A percentile compares a stretch with the other conserved stretches of the same genome.
Conservation (phyloP, 192 early-diverging fungal genomes). For the Cetraspora pellucida region DNA sequence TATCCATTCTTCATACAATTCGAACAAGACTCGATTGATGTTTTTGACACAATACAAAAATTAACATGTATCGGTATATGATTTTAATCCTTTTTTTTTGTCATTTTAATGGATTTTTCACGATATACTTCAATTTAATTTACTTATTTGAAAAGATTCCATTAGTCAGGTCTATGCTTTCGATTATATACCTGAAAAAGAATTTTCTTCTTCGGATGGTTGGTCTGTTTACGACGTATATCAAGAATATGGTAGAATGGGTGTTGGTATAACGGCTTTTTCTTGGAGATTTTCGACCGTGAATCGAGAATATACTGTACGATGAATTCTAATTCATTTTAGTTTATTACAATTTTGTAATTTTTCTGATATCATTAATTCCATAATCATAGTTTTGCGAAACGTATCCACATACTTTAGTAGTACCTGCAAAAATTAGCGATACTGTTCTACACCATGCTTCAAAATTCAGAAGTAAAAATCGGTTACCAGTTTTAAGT, state of each 20-base stretch:
- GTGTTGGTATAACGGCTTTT: slow-evolving; percentile 54
- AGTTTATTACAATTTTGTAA: neutral
- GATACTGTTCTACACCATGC: slow-evolving; percentile 90
- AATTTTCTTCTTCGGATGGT: slow-evolving; percentile 52
- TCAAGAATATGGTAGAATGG: slow-evolving; percentile 83
- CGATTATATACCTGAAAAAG: slow-evolving; percentile 48
- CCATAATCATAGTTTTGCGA: slow-evolving; percentile 67
- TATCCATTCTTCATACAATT: slow-evolving; percentile 67
- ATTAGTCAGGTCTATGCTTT: slow-evolving; percentile 83
- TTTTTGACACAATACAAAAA: slow-evolving; percentile 78
- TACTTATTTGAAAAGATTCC: slow-evolving; percentile 43
- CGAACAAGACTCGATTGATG: slow-evolving; percentile 72
- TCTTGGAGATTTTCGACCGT: slow-evolving; percentile 81
- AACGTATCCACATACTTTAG: slow-evolving; percentile 84
- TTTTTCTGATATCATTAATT: neutral
- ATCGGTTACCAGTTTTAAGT: slow-evolving; percentile 82
- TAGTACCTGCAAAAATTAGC: slow-evolving; percentile 85
- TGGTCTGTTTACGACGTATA: slow-evolving; percentile 79
- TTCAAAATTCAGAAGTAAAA: slow-evolving; percentile 76
- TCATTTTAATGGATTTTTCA: neutral
- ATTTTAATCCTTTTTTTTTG: neutral
- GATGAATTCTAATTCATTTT: neutral
- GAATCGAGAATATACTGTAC: slow-evolving; percentile 76
- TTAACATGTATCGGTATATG: slow-evolving; percentile 76
- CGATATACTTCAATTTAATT: neutral